Percentiles rank a stretch among this genome's conserved stretches.
phyloP scores from a whole-genome alignment of 305 asterid species.

The Ajuga reptans region DNA sequence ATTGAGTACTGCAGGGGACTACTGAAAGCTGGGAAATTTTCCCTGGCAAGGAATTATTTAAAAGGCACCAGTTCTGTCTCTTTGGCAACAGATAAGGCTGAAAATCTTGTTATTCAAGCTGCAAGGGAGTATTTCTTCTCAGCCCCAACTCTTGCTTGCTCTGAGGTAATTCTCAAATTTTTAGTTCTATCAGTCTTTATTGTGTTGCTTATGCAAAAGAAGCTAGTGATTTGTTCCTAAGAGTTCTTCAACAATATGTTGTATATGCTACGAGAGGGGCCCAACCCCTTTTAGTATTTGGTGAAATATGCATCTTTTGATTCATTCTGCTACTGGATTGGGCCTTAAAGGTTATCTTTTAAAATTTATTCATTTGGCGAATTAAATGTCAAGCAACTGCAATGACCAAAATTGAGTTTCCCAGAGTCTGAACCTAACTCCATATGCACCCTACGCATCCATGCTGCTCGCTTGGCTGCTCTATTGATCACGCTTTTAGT shows the following conservation, averaged over 20 bases:
- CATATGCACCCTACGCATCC: neutral
- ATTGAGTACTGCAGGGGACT: constrained; percentile 96
- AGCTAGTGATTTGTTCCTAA: neutral
- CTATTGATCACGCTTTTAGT: neutral
- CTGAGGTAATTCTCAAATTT: constrained; percentile 56
- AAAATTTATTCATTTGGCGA: constrained; percentile 7
- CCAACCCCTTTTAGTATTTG: neutral
- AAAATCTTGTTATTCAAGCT: constrained; percentile 91
- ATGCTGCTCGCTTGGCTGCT: constrained; percentile 13
- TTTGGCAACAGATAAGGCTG: constrained; percentile 87
- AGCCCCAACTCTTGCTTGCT: constrained; percentile 88
- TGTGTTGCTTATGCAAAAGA: neutral
- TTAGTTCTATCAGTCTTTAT: constrained; percentile 13
- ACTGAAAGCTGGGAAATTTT: constrained; percentile 90
- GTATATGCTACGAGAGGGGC: neutral
- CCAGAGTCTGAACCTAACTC: constrained; percentile 11
- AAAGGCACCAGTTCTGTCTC: constrained; percentile 76
- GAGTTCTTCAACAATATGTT: neutral
- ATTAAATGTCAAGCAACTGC: neutral
- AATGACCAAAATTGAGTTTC: constrained; percentile 5
- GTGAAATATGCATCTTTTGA: constrained; percentile 16
- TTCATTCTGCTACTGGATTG: neutral
- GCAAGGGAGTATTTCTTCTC: constrained; percentile 96
- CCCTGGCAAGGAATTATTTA: constrained; percentile 85
- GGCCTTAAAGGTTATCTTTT: constrained; percentile 10